phyloP scores from a whole-genome alignment of 2,329 filamentous ascomycete species.

The Ceratocystis harringtonii region DNA sequence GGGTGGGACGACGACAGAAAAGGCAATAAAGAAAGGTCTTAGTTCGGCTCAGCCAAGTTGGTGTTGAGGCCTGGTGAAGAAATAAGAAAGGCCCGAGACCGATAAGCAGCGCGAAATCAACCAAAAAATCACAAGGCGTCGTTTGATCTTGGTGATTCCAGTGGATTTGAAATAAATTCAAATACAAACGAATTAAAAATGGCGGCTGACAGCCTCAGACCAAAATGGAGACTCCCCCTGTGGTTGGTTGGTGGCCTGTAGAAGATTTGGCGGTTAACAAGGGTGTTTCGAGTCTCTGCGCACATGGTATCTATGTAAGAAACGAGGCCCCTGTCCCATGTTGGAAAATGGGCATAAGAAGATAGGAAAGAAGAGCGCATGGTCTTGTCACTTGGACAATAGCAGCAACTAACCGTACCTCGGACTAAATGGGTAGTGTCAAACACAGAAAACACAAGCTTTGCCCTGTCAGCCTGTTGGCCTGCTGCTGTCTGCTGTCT shows the following conservation, averaged over 20 bases:
- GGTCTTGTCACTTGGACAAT: too few species aligned
- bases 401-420: too few species aligned
- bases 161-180: neutral
- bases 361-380: neutral
- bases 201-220: neutral
- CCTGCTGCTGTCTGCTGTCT: too few species aligned
- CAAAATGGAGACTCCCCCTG: neutral
- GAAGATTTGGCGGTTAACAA: too few species aligned
- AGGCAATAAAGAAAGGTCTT: neutral
- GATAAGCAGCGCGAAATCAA: neutral
- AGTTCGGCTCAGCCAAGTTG: too few species aligned
- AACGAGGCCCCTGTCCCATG: neutral
- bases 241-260: neutral
- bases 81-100: neutral
- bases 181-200: neutral
- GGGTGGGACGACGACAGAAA: neutral
- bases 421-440: too few species aligned
- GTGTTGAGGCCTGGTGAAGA: neutral
- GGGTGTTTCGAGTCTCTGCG: too few species aligned
- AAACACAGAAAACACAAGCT: too few species aligned
- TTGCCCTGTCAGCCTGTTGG: too few species aligned
- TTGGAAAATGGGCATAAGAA: neutral
- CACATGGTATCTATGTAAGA: neutral
- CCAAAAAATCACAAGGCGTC: neutral
- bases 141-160: too few species aligned